Evolutionary conservation across 2,329 filamentous ascomycete species (phyloP).

Genomic region (Alternaria postmessia): DNA sequence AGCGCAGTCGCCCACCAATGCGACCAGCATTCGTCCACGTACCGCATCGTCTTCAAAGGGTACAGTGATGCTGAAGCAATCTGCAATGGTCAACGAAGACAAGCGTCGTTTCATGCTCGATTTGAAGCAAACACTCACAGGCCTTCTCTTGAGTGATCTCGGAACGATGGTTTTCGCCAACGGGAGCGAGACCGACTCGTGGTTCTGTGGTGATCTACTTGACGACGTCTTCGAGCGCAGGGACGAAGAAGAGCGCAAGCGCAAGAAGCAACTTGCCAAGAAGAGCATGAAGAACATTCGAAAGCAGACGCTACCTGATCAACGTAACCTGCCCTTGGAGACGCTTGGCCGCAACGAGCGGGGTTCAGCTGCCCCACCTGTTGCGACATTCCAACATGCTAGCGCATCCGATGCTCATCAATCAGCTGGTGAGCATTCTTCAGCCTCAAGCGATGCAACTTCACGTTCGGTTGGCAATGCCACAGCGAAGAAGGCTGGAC

Average conservation of each 20-base stretch:
- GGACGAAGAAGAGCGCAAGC: conserved; percentile 52
- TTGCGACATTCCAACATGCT: conserved; percentile 54
- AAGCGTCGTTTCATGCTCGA: conserved; percentile 81
- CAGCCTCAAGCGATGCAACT: conserved; percentile 56
- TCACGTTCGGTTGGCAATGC: conserved; percentile 52
- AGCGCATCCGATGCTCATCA: conserved; percentile 50
- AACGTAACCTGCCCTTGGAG: conserved; percentile 53
- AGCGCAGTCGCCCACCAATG: conserved; percentile 68
- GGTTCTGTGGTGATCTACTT: conserved; percentile 73
- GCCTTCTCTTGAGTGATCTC: conserved; percentile 86
- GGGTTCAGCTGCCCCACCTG: conserved; percentile 52
- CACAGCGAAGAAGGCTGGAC: conserved; percentile 53
- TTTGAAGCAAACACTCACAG: conserved; percentile 80
- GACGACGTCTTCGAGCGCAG: conserved; percentile 54
- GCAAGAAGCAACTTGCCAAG: conserved; percentile 48
- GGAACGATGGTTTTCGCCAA: conserved; percentile 85
- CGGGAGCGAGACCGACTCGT: conserved; percentile 91
- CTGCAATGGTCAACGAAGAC: conserved; percentile 67
- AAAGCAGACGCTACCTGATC: conserved; percentile 41
- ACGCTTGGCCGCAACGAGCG: conserved; percentile 53
- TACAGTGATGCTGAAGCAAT: conserved; percentile 68
- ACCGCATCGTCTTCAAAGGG: conserved; percentile 74
- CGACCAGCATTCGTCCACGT: conserved; percentile 68
- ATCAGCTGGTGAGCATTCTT: conserved; percentile 57
- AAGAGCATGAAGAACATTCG: conserved; percentile 70